Evolutionary conservation across 2,329 filamentous ascomycete genomes (phyloP), one percentile per base, ranked within the genome.

Genomic region (Hypoxylon sp.): DNA sequence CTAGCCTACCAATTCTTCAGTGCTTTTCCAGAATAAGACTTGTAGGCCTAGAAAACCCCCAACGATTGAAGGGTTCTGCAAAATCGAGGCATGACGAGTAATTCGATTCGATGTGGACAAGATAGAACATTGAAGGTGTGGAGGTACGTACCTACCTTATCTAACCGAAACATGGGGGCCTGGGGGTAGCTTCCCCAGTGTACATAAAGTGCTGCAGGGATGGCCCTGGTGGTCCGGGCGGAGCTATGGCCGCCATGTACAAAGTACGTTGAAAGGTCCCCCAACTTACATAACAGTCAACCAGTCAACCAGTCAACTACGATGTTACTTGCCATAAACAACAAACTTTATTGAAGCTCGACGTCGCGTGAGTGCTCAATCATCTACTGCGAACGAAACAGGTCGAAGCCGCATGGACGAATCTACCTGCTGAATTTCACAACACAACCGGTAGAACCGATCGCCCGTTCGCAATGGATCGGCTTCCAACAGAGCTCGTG

Each of bases 401-500:
- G 7, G 8, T 40, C 24, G n/a, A 40, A 18, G 16, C n/a, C 9
- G 3, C 2, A 18, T 2, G 11, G n/a, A 53, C 24, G 12, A 32
- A 6, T 8, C 14, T 16, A 40, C 22, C 6, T 24, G 16, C 12
- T 3, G 26, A 52, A 2, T 16, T 16, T 11, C 32, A 20, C 8
- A 48, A 49, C 36, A 49, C 52, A 20, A 30, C 18, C 16, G 20
- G 42, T 14, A 28, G 8, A 46, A 44, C 38, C 38, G 12, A 48
- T 18, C 42, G 14, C 16, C 45, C n/a, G n/a, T 22, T 14, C 45
- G 48, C 45, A 26, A 83, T 85, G 83, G 77, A 85, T 63, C 74
- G 71, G 40, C 78, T 86, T 30, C 84, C 84, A 0, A 73, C 77
- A 14, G 84, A 86, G 75, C 78, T 86, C 46, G 67, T 85, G 46